Evolutionary conservation across 202 grass and related monocot species (phyloP).

Genomic region (Zizania palustris): DNA sequence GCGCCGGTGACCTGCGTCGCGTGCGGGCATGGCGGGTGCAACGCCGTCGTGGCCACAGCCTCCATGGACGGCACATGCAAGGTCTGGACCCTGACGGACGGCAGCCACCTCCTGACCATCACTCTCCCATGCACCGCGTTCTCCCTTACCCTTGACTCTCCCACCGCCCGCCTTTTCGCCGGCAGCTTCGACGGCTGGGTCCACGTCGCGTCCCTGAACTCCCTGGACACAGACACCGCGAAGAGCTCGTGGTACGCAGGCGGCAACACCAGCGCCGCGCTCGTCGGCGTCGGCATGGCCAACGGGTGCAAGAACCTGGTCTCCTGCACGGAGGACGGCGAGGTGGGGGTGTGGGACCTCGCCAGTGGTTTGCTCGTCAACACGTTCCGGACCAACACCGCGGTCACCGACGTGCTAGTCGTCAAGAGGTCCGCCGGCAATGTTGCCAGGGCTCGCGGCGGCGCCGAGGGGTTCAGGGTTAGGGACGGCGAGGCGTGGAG

Average conservation of each 20-base stretch:
- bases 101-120: slow-evolving; percentile 15
- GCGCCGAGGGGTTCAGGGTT: slow-evolving; percentile 6
- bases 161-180: slow-evolving; percentile 13
- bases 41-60: slow-evolving; percentile 14
- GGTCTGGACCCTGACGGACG: slow-evolving; percentile 32
- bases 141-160: background rate
- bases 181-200: slow-evolving; percentile 31
- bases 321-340: slow-evolving; percentile 40
- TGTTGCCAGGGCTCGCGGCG: background rate
- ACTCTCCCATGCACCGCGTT: slow-evolving; percentile 24
- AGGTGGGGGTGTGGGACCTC: slow-evolving; percentile 19
- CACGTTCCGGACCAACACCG: background rate
- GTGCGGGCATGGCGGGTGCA: slow-evolving; percentile 29
- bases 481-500: background rate
- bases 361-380: background rate
- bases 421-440: background rate
- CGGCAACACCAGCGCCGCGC: background rate
- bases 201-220: slow-evolving; percentile 19
- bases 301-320: slow-evolving; percentile 18
- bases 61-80: slow-evolving; percentile 43
- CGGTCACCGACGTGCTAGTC: background rate
- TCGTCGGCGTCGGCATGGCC: background rate
- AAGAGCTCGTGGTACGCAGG: background rate
- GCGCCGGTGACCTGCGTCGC: slow-evolving; percentile 1
- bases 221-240: background rate